These are phyloP conservation scores for Helicostylum pulchrum DNA, from an alignment of 192 early-diverging fungal genomes.

Conservation along the genomic window DNA sequence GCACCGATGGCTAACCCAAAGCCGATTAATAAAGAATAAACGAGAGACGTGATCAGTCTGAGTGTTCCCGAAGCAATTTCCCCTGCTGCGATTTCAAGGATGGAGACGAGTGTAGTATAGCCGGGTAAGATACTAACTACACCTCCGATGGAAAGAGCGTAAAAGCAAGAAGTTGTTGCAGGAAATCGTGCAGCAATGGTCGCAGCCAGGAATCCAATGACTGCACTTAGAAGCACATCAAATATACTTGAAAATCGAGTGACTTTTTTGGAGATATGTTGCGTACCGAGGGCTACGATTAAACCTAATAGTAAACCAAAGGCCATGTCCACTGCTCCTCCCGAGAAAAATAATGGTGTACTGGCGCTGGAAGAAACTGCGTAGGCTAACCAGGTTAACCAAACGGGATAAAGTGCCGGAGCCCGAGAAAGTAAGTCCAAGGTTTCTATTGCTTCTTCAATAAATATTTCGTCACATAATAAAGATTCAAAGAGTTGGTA, in stretches of 20 bases:
- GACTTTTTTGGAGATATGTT: conserved; percentile 6
- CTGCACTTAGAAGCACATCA: conserved; percentile 14
- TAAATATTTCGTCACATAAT: conserved; percentile 13
- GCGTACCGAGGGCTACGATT: conserved; percentile 3
- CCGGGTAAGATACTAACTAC: conserved; percentile 20
- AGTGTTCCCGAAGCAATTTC: conserved; percentile 17
- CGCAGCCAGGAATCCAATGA: conserved; percentile 19
- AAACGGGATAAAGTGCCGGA: conserved; percentile 11
- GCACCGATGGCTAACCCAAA: conserved; percentile 24
- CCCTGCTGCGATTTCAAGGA: conserved; percentile 17
- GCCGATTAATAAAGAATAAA: conserved; percentile 22
- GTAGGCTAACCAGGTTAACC: conserved; percentile 17
- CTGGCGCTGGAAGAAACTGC: conserved; percentile 17
- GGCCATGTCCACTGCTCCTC: conserved; percentile 12
- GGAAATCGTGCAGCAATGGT: conserved; percentile 1
- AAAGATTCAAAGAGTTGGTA: conserved; percentile 21
- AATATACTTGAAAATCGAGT: conserved; percentile 21
- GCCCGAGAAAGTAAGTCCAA: background rate
- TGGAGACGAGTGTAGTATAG: conserved; percentile 16
- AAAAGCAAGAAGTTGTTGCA: conserved; percentile 9
- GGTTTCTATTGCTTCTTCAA: conserved; percentile 7
- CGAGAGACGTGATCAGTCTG: conserved; percentile 13
- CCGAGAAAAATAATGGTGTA: conserved; percentile 16
- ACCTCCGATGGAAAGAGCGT: conserved; percentile 24
- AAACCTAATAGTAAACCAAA: conserved; percentile 11